phyloP scores from a whole-genome alignment of 257 asterid species.

The Solanum medicagineum region DNA sequence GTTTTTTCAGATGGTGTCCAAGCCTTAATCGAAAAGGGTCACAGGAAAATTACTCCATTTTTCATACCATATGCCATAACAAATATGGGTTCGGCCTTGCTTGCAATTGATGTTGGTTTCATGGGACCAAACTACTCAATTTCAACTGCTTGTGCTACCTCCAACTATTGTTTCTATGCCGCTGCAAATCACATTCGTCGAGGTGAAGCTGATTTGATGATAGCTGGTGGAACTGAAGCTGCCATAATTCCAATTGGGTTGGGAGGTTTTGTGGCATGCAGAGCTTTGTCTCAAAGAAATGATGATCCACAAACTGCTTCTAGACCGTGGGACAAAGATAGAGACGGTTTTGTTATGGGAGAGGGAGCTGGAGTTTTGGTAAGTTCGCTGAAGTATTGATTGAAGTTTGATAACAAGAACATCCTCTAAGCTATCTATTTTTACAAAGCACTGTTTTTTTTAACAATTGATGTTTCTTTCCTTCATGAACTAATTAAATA shows the following conservation, averaged over 20 bases:
- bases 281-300: slow-evolving; percentile 93
- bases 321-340: slow-evolving; percentile 81
- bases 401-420: neutral
- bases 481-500: neutral
- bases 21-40: slow-evolving; percentile 74
- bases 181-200: slow-evolving; percentile 95
- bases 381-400: slow-evolving; percentile 6
- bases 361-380: slow-evolving; percentile 94
- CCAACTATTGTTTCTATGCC: slow-evolving; percentile 86
- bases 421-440: neutral
- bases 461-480: neutral
- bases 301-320: slow-evolving; percentile 85
- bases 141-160: slow-evolving; percentile 96
- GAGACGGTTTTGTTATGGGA: slow-evolving; percentile 94
- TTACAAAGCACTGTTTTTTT: neutral
- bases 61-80: slow-evolving; percentile 90
- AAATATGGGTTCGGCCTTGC: slow-evolving; percentile 92
- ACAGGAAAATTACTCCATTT: slow-evolving; percentile 78
- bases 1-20: slow-evolving; percentile 83
- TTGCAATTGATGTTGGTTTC: slow-evolving; percentile 82
- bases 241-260: slow-evolving; percentile 85
- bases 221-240: slow-evolving; percentile 94
- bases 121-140: slow-evolving; percentile 95
- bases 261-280: slow-evolving; percentile 94
- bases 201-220: slow-evolving; percentile 94